Percentiles rank a stretch among this genome's conserved stretches.
Conservation (phyloP, 2,329 filamentous ascomycete species). For the Lasiodiplodia sp. region DNA sequence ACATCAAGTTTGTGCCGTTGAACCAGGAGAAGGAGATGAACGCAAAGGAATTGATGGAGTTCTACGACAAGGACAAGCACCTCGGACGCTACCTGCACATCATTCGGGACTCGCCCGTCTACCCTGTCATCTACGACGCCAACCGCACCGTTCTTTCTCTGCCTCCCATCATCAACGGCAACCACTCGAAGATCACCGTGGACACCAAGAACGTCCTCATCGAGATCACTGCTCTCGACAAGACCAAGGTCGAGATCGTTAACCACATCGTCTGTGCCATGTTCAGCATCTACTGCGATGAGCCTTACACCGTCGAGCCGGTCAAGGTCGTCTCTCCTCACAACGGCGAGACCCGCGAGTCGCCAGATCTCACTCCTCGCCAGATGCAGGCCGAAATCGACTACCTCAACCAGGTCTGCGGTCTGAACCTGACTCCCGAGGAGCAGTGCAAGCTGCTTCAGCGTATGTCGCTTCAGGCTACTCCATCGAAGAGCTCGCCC, state of each 20-base stretch:
- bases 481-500: slow-evolving; percentile 74
- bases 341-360: slow-evolving; percentile 82
- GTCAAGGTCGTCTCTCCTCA: slow-evolving; percentile 91
- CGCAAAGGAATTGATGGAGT: slow-evolving; percentile 86
- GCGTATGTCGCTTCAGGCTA: slow-evolving; percentile 88
- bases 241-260: slow-evolving; percentile 95
- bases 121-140: slow-evolving; percentile 93
- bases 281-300: slow-evolving; percentile 92
- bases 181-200: slow-evolving; percentile 94
- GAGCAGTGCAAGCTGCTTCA: slow-evolving; percentile 80
- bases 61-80: slow-evolving; percentile 93
- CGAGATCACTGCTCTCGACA: slow-evolving; percentile 94
- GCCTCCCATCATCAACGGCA: slow-evolving; percentile 96
- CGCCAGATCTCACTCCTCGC: slow-evolving; percentile 80
- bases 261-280: slow-evolving; percentile 95
- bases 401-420: slow-evolving; percentile 94
- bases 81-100: slow-evolving; percentile 91
- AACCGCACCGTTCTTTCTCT: slow-evolving; percentile 88
- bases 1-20: slow-evolving; percentile 88
- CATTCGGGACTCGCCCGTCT: slow-evolving; percentile 90
- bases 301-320: slow-evolving; percentile 87
- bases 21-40: slow-evolving; percentile 93
- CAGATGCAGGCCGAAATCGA: slow-evolving; percentile 82
- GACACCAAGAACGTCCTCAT: slow-evolving; percentile 95
- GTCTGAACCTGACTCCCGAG: slow-evolving; percentile 75